phyloP scores from a whole-genome alignment of 495 filamentous ascomycete genomes.

The Penicillium macrosclerotiorum region DNA sequence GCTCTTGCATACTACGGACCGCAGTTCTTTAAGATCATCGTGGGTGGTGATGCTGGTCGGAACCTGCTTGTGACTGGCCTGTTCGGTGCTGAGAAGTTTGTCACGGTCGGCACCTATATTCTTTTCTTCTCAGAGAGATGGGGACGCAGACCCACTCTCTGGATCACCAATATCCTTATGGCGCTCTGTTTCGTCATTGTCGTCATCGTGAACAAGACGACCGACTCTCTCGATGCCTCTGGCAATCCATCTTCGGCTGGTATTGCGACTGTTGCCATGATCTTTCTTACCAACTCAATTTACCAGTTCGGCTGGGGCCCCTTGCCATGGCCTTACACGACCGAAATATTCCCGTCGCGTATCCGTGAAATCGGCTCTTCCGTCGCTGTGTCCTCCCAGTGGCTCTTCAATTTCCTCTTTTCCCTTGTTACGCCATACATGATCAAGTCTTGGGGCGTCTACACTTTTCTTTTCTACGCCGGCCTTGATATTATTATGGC shows the following conservation, averaged over 20 bases:
- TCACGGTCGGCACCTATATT: constrained; percentile 42
- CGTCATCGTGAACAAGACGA: constrained; percentile 39
- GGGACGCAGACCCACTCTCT: constrained; percentile 53
- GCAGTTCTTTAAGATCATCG: constrained; percentile 49
- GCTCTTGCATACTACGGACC: constrained; percentile 47
- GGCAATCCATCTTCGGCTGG: constrained; percentile 33
- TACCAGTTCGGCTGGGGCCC: constrained; percentile 54
- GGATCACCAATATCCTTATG: constrained; percentile 48
- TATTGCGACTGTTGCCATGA: constrained; percentile 47
- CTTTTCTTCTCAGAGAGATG: constrained; percentile 53
- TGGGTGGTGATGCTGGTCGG: constrained; percentile 36
- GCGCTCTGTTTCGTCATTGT: constrained; percentile 50
- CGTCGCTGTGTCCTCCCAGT: constrained; percentile 41
- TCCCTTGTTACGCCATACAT: constrained; percentile 49
- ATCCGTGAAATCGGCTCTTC: constrained; percentile 48
- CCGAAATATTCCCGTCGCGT: constrained; percentile 49
- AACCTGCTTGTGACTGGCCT: constrained; percentile 46
- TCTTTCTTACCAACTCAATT: constrained; percentile 44
- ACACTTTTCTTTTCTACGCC: constrained; percentile 48
- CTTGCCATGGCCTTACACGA: constrained; percentile 50
- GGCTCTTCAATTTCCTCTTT: constrained; percentile 53
- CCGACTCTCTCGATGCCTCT: constrained; percentile 25
- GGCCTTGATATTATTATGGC: constrained; percentile 38
- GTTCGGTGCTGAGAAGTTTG: constrained; percentile 50
- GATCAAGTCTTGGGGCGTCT: constrained; percentile 43